Evolutionary conservation across 1,139 yeast genomes (phyloP), one percentile per base, ranked within the genome.

Genomic region (Kluyveromyces marxianus): DNA sequence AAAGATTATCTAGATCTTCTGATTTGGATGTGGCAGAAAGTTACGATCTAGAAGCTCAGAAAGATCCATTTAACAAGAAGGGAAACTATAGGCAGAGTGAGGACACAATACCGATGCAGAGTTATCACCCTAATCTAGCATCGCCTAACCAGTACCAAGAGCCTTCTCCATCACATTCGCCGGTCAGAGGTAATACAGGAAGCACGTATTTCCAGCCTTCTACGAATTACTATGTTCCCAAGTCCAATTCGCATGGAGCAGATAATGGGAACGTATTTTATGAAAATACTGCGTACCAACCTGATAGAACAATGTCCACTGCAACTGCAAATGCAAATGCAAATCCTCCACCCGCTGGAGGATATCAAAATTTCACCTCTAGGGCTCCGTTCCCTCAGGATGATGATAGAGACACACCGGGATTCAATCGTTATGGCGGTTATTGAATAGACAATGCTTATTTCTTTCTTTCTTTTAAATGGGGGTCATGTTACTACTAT

Each of bases 21-120:
- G 62, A 58, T 10, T 56, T 51, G 46, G 65, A 58, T 46, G 36
- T 58, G 41, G 64, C 60, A 39, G 59, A 60, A 42, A 63, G 58
- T 39, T 60, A 59, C 40, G 65, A 62, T 49, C 46, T 62, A 10
- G 65, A 62, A 43, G 56, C 54, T n/a, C 66, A 60, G 42, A 55
- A 51, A 35, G 48, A 45, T 7, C 54, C 51, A 39, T 40, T 14
- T 14, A 14, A 14, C 21, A 14, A 14, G 21, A 14, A 50, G 14
- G 36, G 43, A 36, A 37, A 43, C 25, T 53, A 47, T 29, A 40
- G 31, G 21, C 49, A 45, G 26, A 45, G 44, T 7, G 45, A 45
- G 7, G 46, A 43, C n/a, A 42, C 44, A 10, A 39, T 44, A 30
- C 42, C 44, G 27, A 27, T 47, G 40, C 24, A 40, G 10, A 41